A percentile compares a stretch with the other conserved stretches of the same genome.
These are phyloP conservation scores for Fusarium oxysporum DNA, from an alignment of 2,329 filamentous ascomycete species.

Conservation along the genomic window DNA sequence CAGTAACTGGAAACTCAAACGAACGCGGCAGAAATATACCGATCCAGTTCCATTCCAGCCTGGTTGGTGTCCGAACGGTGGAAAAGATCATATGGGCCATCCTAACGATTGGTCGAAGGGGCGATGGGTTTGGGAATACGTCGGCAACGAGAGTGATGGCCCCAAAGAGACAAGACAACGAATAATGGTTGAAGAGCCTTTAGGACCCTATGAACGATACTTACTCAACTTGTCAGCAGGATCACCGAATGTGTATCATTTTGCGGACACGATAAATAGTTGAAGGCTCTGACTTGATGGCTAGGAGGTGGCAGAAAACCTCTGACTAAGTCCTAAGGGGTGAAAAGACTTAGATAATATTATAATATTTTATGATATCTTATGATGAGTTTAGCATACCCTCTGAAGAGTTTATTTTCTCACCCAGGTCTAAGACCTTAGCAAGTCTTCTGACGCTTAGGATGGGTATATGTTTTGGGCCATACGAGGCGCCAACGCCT, in stretches of 20 bases:
- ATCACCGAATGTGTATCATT: conserved; percentile 57
- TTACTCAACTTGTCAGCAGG: conserved; percentile 59
- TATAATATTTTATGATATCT: background rate
- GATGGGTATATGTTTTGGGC: background rate
- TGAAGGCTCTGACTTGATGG: background rate
- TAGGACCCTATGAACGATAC: conserved; percentile 65
- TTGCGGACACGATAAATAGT: conserved; percentile 48
- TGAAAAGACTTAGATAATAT: background rate
- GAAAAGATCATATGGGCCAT: conserved; percentile 38
- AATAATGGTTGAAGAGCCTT: conserved; percentile 63
- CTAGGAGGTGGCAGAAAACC: background rate
- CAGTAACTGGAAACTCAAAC: conserved; percentile 58
- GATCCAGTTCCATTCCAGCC: conserved; percentile 53
- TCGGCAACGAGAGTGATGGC: conserved; percentile 56
- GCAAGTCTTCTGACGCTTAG: background rate
- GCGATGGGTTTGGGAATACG: conserved; percentile 67
- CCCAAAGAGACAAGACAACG: conserved; percentile 54
- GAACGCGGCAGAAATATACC: conserved; percentile 46
- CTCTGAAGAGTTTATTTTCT: background rate
- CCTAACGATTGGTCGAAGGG: conserved; percentile 45
- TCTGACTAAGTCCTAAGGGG: background rate
- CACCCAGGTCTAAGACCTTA: background rate
- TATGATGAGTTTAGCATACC: background rate
- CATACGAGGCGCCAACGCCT: background rate
- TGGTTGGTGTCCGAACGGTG: conserved; percentile 47